Base-by-base conservation (phyloP, 306 rosid genomes). In the Lotus japonicus region DNA sequence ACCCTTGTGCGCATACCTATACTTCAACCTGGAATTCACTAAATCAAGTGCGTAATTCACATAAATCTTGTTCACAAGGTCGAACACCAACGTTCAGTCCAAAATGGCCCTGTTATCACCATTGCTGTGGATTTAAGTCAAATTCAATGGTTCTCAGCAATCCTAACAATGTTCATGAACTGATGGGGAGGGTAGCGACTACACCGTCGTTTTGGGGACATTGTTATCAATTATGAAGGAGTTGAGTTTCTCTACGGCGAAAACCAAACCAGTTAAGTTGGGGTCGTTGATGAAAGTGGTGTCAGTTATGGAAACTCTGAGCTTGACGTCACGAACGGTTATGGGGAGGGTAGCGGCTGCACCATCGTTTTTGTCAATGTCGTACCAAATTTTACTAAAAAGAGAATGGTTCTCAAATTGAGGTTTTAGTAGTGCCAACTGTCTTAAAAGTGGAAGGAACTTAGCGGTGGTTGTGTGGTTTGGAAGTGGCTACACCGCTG, bases 131-230 rank as follows among this genome's bases (percentile, higher is more conserved):
- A 49, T 59, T 70, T 86, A 94, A 64, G 89, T 85, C 74, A 94
- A 80, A 67, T 90, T 90, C 95, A 94, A 81, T 14, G 97, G 95
- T 91, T 94, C 62, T 89, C 97, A 0, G 80, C 86, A 79, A 94
- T 74, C 81, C 81, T 87, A 19, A 90, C 82, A 0, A 91, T 53
- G 84, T 84, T 94, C 97, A 94, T 90, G 12, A 86, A 90, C 70
- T 84, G 92, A 83, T n/a, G n/a, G 1, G 5, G 6, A 9, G 10
- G 7, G 3, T 4, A 12, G 16, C 3, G 6, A 0, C 10, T 63
- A 94, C 98, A n/a, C n/a, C n/a, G n/a, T n/a, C 92, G 84, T 80
- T 82, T 74, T 86, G 72, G 90, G 92, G 5, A 94, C 96, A 65
- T 94, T 82, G 89, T 85, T 90, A 70, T 94, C 97, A 51, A 88